A percentile compares a stretch with the other conserved stretches of the same genome.
Evolutionary conservation across 305 asterid species (phyloP).

Genomic region (Fraxinus angustifolia): DNA sequence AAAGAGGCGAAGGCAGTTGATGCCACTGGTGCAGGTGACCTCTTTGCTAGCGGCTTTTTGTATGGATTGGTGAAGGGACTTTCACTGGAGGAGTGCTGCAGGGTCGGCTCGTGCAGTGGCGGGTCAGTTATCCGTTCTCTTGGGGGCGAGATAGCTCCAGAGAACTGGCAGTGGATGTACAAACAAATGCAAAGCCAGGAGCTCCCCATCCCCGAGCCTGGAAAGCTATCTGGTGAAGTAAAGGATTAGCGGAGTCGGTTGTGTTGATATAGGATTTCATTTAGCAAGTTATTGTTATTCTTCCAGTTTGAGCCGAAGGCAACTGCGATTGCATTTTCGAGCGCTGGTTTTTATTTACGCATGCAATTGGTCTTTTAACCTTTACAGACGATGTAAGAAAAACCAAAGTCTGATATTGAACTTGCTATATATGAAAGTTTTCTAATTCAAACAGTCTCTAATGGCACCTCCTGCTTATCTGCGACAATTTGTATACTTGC

Average conservation of each 20-base stretch:
- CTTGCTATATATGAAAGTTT: neutral
- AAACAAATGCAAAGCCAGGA: constrained; percentile 67
- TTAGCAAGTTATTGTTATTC: neutral
- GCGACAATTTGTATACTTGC: neutral
- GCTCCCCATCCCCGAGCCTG: constrained; percentile 49
- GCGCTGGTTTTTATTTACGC: constrained; percentile 30
- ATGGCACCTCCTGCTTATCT: neutral
- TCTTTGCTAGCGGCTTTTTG: constrained; percentile 87
- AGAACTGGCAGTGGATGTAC: constrained; percentile 96
- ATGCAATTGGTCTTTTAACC: constrained; percentile 29
- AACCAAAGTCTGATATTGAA: constrained; percentile 20
- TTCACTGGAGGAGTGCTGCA: constrained; percentile 79
- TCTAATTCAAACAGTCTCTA: constrained; percentile 16
- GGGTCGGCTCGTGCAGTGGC: constrained; percentile 85
- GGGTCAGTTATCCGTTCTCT: constrained; percentile 84
- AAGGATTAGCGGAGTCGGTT: neutral
- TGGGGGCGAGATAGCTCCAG: constrained; percentile 85
- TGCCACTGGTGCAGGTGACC: constrained; percentile 98
- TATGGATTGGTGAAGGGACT: constrained; percentile 81
- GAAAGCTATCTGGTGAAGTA: constrained; percentile 21
- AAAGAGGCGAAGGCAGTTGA: constrained; percentile 72
- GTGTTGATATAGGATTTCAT: neutral
- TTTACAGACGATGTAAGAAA: constrained; percentile 21
- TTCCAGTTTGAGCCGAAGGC: constrained; percentile 10
- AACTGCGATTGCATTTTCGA: constrained; percentile 19